A percentile compares a stretch with the other conserved stretches of the same genome.
phyloP scores from a whole-genome alignment of 441 rosid species.

The Sinapis alba region DNA sequence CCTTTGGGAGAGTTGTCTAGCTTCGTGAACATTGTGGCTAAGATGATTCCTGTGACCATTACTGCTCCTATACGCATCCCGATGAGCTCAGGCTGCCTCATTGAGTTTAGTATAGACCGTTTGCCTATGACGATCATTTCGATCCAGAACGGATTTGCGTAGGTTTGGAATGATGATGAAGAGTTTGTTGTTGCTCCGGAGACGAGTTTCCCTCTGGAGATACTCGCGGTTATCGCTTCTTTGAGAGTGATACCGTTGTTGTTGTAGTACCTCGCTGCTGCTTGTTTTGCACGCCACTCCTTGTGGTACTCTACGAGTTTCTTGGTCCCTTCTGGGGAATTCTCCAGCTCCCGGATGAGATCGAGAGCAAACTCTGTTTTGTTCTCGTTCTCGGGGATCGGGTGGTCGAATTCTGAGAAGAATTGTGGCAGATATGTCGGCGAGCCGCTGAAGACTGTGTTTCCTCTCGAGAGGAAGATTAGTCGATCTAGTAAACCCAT shows the following conservation, averaged over 20 bases:
- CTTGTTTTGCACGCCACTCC: conserved; percentile 6
- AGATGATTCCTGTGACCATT: conserved; percentile 67
- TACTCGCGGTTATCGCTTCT: conserved; percentile 62
- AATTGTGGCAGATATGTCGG: neutral
- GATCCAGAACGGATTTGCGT: conserved; percentile 78
- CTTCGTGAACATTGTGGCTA: conserved; percentile 71
- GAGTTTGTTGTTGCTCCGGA: conserved; percentile 56
- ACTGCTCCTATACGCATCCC: conserved; percentile 82
- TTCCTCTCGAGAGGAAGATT: neutral
- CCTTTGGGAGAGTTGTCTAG: conserved; percentile 87
- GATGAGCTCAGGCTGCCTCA: conserved; percentile 74
- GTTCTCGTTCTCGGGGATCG: neutral
- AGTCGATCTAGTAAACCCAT: neutral
- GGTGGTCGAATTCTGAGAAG: neutral
- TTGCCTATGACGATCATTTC: conserved; percentile 79
- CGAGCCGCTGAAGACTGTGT: conserved; percentile 1
- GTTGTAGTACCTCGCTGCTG: neutral
- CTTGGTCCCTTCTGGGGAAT: neutral
- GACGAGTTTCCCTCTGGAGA: conserved; percentile 68
- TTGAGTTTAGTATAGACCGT: conserved; percentile 67
- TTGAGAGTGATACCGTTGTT: conserved; percentile 43
- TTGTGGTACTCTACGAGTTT: neutral
- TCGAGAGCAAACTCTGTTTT: conserved; percentile 5
- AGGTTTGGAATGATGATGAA: conserved; percentile 47
- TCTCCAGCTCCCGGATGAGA: conserved; percentile 8